Percentiles rank a stretch among this genome's conserved stretches.
Evolutionary conservation across 2,329 filamentous ascomycete genomes (phyloP).

Genomic region (Fusarium nygamai): DNA sequence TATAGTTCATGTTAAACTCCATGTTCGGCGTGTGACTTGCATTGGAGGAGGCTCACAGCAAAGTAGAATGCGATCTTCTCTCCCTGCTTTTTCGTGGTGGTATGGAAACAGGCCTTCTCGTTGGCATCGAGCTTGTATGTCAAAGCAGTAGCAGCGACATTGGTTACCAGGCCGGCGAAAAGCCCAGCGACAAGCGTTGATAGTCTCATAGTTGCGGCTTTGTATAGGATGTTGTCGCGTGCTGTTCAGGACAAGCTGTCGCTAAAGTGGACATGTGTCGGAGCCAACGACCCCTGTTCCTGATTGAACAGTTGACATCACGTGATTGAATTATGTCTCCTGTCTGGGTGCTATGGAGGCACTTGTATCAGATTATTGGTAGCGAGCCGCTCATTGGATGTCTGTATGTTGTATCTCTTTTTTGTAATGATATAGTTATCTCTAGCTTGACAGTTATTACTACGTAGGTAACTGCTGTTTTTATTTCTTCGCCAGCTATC

Average conservation of each 20-base stretch:
- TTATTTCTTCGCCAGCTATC: background rate
- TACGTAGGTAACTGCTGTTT: background rate
- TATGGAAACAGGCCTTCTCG: slow-evolving; percentile 97
- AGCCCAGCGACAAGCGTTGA: slow-evolving; percentile 71
- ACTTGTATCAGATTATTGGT: background rate
- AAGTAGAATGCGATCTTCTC: slow-evolving; percentile 99
- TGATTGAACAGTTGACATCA: background rate
- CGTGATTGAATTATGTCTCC: background rate
- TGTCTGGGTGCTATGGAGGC: background rate
- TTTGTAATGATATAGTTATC: background rate
- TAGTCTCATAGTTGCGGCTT: slow-evolving; percentile 68
- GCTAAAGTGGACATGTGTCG: slow-evolving; percentile 36
- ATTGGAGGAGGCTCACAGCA: slow-evolving; percentile 71
- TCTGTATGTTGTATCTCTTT: background rate
- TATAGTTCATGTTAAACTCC: slow-evolving; percentile 50
- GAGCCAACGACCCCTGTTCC: background rate
- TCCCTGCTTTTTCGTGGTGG: slow-evolving; percentile 77
- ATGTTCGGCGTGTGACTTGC: background rate
- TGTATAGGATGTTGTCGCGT: slow-evolving; percentile 43
- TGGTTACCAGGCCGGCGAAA: slow-evolving; percentile 74
- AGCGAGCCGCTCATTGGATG: background rate
- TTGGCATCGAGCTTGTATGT: slow-evolving; percentile 92
- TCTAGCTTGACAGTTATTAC: background rate
- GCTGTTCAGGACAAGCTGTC: slow-evolving; percentile 47
- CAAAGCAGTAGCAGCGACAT: slow-evolving; percentile 86